Evolutionary conservation across 164 flowering plant species (phyloP), one percentile per base, ranked within the genome.

Genomic region (Berberis vulgaris): DNA sequence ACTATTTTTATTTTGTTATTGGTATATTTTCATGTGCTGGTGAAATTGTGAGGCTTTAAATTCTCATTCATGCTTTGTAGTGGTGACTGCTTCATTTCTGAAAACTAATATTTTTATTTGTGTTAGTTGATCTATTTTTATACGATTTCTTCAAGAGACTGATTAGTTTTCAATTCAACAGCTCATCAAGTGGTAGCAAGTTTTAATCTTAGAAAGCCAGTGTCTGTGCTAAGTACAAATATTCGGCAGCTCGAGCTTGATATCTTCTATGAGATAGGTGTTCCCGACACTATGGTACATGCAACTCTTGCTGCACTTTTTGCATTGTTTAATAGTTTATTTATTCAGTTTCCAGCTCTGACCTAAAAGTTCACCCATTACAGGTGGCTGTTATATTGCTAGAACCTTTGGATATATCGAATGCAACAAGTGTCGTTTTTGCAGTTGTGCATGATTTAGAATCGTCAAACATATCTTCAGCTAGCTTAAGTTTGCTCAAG

Each of bases 181-280:
- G 98, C 73, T 76, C 82, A 84, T 77, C 77, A 76, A 50, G 81
- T 92, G 52, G 93, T 87, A 6, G 98, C 96, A 44, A 82, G 84
- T 60, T 86, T 92, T 66, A 69, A 73, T 71, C 61, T 92, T 64
- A 66, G 64, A 69, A 85, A 74, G 76, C 78, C 91, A 43, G 72
- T 79, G 55, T 78, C 89, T 10, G 65, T 76, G 65, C 73, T 92
- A 65, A 65, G 81, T 66, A 87, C 79, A 63, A 79, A 86, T 65
- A 66, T 74, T 44, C 62, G 56, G 65, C 84, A 73, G 76, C 92
- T 92, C 55, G 78, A 74, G 69, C 68, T 65, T 50, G 91, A 86
- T 69, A 82, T 92, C 60, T 82, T 75, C 62, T 81, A 78, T 49
- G 95, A 87, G 73, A 74, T 92, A 43, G 75, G 68, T 12, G 69